A percentile compares a stretch with the other conserved stretches of the same genome.
These are phyloP conservation scores for Phlyctochytrium bullatum DNA, from an alignment of 192 early-diverging fungal species.

Conservation along the genomic window DNA sequence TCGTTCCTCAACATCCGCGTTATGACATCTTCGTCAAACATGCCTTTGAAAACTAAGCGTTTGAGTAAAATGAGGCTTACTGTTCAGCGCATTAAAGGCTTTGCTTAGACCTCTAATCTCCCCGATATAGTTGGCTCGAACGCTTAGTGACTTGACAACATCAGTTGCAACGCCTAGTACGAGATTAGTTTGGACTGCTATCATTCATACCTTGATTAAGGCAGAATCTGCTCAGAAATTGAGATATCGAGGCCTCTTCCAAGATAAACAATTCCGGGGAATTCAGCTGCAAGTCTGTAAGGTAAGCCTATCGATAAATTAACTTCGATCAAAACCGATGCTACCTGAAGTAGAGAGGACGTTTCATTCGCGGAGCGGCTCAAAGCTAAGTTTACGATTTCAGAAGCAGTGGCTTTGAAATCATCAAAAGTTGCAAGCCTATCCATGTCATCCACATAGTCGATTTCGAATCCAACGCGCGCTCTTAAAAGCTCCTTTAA, in stretches of 20 bases:
- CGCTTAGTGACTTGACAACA: slow-evolving; percentile 36
- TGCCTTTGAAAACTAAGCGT: no score
- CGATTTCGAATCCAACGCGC: slow-evolving; percentile 29
- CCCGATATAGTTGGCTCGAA: slow-evolving; percentile 43
- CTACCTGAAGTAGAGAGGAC: slow-evolving; percentile 43
- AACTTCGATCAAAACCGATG: slow-evolving; percentile 8
- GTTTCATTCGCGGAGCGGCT: slow-evolving; percentile 42
- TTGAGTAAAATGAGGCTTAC: not conserved
- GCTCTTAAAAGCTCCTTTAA: slow-evolving; percentile 19
- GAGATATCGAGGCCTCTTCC: slow-evolving; percentile 34
- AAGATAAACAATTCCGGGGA: slow-evolving; percentile 37
- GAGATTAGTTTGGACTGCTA: slow-evolving; percentile 4
- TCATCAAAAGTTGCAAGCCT: slow-evolving; percentile 26
- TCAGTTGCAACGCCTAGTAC: slow-evolving; percentile 32
- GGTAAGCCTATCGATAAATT: slow-evolving; percentile 35
- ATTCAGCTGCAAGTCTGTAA: slow-evolving; percentile 48
- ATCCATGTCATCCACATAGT: slow-evolving; percentile 40
- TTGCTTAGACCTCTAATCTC: slow-evolving; percentile 43
- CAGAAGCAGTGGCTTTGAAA: slow-evolving; percentile 29
- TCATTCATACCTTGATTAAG: slow-evolving; percentile 29
- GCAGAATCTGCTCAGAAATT: slow-evolving; percentile 42
- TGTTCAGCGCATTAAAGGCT: slow-evolving; percentile 23
- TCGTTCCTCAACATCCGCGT: slow-evolving; percentile 25
- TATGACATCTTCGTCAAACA: no score
- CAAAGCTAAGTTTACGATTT: slow-evolving; percentile 36